Evolutionary conservation across 2,329 filamentous ascomycete species (phyloP).

Genomic region (Clarireedia monteithiana): DNA sequence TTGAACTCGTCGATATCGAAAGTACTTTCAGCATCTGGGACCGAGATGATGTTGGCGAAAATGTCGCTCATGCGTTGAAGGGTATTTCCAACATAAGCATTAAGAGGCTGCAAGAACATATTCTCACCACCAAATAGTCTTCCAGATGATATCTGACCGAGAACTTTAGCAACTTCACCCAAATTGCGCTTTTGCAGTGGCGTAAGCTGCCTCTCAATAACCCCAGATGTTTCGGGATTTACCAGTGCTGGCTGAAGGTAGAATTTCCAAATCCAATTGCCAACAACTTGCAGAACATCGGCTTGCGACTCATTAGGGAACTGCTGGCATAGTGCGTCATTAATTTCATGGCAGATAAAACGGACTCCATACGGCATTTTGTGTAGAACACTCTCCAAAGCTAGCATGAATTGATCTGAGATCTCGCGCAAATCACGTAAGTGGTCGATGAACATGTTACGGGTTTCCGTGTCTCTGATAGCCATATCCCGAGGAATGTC

Average conservation of each 20-base stretch:
- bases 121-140: slow-evolving; percentile 90
- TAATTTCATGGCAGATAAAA: slow-evolving; percentile 80
- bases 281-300: slow-evolving; percentile 72
- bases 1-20: slow-evolving; percentile 99
- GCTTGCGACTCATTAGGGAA: slow-evolving; percentile 76
- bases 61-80: slow-evolving; percentile 72
- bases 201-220: slow-evolving; percentile 81
- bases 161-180: slow-evolving; percentile 81
- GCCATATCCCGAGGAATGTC: slow-evolving; percentile 87
- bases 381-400: slow-evolving; percentile 74
- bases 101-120: slow-evolving; percentile 89
- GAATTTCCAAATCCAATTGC: slow-evolving; percentile 88
- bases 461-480: slow-evolving; percentile 91
- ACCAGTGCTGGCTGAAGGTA: slow-evolving; percentile 86
- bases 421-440: slow-evolving; percentile 91
- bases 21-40: slow-evolving; percentile 79
- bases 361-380: slow-evolving; percentile 91
- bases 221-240: slow-evolving; percentile 87
- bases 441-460: slow-evolving; percentile 88
- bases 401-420: slow-evolving; percentile 79
- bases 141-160: slow-evolving; percentile 82
- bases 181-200: slow-evolving; percentile 92
- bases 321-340: slow-evolving; percentile 65
- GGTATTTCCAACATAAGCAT: slow-evolving; percentile 81
- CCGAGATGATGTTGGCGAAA: slow-evolving; percentile 69